Evolutionary conservation across 306 rosid genomes (phyloP), one percentile per base, ranked within the genome.

Genomic region (Morella rubra): DNA sequence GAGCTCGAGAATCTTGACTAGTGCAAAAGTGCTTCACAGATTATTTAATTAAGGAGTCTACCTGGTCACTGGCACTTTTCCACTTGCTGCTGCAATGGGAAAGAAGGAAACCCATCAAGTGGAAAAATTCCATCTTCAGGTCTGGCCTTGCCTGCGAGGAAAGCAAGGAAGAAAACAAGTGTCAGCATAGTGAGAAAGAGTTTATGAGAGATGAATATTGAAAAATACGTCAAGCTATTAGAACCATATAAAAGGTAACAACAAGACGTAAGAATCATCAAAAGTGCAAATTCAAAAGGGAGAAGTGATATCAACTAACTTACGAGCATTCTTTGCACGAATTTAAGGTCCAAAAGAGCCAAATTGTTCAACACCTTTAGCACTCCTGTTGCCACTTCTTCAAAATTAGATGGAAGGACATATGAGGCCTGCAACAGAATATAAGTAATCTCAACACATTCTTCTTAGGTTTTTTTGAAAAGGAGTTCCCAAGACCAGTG

Each of bases 381-480:
- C 59, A 95, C 97, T 84, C 97, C 96, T 71, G 95, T 80, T 50
- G 98, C 97, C 78, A 89, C 97, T 88, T 95, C 98, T 83, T 95
- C 98, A 89, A 95, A 95, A 90, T 95, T 95, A 68, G 96, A 92
- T 44, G 98, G 98, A 83, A 95, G 98, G 84, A 84, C 77, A 84
- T 84, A 93, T 4, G 92, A 80, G 61, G 85, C 91, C 98, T 95
- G 84, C 65, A 84, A 72, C 76, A 80, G 74, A 80, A 82, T 52
- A 46, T 76, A 77, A 84, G 60, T 37, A 66, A 66, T 51, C 52
- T 84, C 80, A 73, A 70, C 68, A 71, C 51, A 8, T 52, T 40
- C 20, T 13, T 47, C 61, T 55, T 60, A 20, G 32, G 27, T 22
- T 55, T 68, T 47, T 45, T 59, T 45, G 51, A 44, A 71, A 27